Evolutionary conservation across 805 yeast genomes (phyloP).

Genomic region (Myxozyma geophila): DNA sequence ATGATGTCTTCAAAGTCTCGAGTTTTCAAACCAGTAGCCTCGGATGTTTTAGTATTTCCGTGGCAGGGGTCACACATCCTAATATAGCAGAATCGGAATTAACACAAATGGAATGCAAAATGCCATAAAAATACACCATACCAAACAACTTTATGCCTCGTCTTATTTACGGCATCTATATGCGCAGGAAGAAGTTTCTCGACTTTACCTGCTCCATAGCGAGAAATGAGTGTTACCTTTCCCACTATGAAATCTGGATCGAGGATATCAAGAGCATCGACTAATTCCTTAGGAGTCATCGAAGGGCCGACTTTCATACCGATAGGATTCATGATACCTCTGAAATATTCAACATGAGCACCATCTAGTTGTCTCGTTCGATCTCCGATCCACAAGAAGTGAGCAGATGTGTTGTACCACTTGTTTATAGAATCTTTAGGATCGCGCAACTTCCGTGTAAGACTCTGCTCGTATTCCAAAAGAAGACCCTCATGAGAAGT

Average conservation of each 20-base stretch:
- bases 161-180: conserved; percentile 47
- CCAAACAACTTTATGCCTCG: conserved; percentile 52
- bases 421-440: conserved; percentile 35
- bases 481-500: conserved; percentile 51
- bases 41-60: conserved; percentile 50
- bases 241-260: conserved; percentile 49
- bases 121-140: conserved; percentile 1
- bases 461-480: conserved; percentile 50
- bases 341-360: conserved; percentile 53
- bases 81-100: not conserved
- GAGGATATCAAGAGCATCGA: conserved; percentile 46
- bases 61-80: conserved; percentile 52
- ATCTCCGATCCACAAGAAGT: conserved; percentile 53
- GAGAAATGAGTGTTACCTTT: conserved; percentile 49
- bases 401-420: conserved; percentile 51
- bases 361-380: conserved; percentile 52
- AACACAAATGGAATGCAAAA: not conserved
- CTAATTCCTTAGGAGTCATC: conserved; percentile 48
- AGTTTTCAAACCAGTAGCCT: conserved; percentile 48
- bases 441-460: conserved; percentile 45
- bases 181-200: conserved; percentile 47
- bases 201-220: conserved; percentile 50
- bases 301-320: conserved; percentile 54
- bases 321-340: conserved; percentile 51
- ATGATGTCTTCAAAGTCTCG: conserved; percentile 51